These are phyloP conservation scores for Fomitopsis pinicola DNA, from an alignment of 1,284 basidiomycete species.

Conservation along the genomic window DNA sequence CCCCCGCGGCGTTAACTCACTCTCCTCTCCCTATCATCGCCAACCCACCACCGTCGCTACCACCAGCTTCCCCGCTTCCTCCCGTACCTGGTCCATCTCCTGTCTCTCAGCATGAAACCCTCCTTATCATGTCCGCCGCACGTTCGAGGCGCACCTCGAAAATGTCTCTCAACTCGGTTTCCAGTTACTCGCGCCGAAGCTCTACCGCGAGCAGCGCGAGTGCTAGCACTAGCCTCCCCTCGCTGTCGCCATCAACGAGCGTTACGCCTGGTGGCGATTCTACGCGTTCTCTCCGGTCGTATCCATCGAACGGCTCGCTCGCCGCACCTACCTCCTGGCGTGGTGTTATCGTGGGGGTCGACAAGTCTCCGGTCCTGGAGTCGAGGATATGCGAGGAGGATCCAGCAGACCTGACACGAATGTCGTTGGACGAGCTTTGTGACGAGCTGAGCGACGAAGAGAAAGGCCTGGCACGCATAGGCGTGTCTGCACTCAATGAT, in stretches of 20 bases:
- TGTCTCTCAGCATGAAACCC: constrained; percentile 41
- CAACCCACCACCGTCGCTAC: constrained; percentile 40
- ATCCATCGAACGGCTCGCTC: constrained; percentile 25
- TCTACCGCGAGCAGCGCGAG: constrained; percentile 24
- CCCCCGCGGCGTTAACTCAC: constrained; percentile 4
- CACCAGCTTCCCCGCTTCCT: constrained; percentile 44
- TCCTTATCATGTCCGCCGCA: constrained; percentile 35
- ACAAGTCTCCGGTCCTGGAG: constrained; percentile 20
- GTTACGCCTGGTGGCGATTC: constrained; percentile 20
- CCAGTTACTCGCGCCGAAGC: constrained; percentile 26
- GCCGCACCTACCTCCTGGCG: constrained; percentile 14
- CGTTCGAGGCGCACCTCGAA: constrained; percentile 32
- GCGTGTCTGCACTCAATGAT: constrained; percentile 2
- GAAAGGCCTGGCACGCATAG: constrained; percentile 13
- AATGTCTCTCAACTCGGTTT: constrained; percentile 27
- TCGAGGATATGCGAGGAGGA: constrained; percentile 27
- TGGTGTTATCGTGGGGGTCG: constrained; percentile 1
- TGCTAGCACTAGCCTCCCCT: constrained; percentile 15
- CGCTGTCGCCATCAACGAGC: constrained; percentile 16
- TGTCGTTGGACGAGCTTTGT: constrained; percentile 26
- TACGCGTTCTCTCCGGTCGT: constrained; percentile 26
- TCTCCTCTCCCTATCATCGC: constrained; percentile 10
- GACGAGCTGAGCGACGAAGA: constrained; percentile 24
- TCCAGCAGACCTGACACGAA: constrained; percentile 23
- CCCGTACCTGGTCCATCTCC: constrained; percentile 49